These are phyloP conservation scores for Hansenula sp. DNA, from an alignment of 1,139 yeast species.

Conservation along the genomic window DNA sequence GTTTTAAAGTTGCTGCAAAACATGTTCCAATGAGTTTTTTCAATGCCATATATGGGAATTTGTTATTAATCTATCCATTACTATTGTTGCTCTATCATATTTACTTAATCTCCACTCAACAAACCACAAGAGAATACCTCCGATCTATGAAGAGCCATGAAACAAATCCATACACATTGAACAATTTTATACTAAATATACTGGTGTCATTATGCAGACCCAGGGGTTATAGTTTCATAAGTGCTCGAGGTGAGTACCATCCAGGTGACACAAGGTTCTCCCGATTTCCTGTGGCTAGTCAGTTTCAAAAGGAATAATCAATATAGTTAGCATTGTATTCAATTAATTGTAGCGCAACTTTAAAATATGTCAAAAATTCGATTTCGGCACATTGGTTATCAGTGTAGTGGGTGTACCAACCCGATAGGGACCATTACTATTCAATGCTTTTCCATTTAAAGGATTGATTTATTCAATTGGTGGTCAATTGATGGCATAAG, in stretches of 20 bases:
- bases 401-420: background rate
- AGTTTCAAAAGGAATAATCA: background rate
- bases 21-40: conserved; percentile 36
- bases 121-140: conserved; percentile 69
- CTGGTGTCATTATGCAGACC: conserved; percentile 46
- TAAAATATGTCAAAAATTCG: background rate
- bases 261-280: conserved; percentile 43
- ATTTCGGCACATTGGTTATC: no score
- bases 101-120: conserved; percentile 48
- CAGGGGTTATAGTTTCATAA: conserved; percentile 38
- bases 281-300: conserved; percentile 6
- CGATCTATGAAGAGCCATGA: conserved; percentile 31
- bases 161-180: conserved; percentile 19
- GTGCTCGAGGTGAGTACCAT: conserved; percentile 32
- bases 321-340: no score
- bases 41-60: conserved; percentile 34
- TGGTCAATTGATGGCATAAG: no score
- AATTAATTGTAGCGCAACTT: background rate
- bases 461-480: no score
- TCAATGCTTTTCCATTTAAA: no score
- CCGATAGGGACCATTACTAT: no score
- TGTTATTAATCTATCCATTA: conserved; percentile 49
- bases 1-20: conserved; percentile 27
- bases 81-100: conserved; percentile 50
- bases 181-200: conserved; percentile 32